Evolutionary conservation across 1,139 yeast species (phyloP), one percentile per base, ranked within the genome.

Genomic region (Yamadazyma atlantica): DNA sequence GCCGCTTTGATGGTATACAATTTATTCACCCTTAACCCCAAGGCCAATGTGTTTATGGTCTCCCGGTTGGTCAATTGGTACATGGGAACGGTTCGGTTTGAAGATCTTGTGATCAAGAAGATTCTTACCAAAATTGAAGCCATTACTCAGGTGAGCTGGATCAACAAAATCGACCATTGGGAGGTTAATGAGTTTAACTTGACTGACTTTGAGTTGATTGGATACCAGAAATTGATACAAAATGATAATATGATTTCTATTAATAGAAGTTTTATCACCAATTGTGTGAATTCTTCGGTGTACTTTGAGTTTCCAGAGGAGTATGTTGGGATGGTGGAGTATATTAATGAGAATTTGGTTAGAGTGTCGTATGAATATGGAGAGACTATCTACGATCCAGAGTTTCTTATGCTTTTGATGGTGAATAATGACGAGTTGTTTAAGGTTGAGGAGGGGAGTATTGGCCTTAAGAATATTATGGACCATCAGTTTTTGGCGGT

Each of bases 381-480:
- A n/a, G 18, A 54, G 4, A 58, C 66, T 0, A 46, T 61, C 2
- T 85, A 85, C 51, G 90, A 85, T 53, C 70, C 79, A 17, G 78
- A 81, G 46, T 82, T 85, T 46, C 51, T 85, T 21, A 51, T 81
- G 48, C 62, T 84, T 45, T 54, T 80, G 44, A 59, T 80, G 11
- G 55, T 82, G 29, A 82, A 80, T 53, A 82, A 80, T 49, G 80
- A 76, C 4, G 89, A 84, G 42, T 62, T 84, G 31, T 72, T 83
- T 40, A 58, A 60, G 17, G 46, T 61, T 23, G 56, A 55, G 3
- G 49, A 39, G 2, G 53, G 49, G 32, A 43, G 51, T 3, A 66
- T 82, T 36, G 80, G 85, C 44, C 58, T 85, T 35, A 75, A 74
- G 48, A 74, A 72, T 36, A 60, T 87, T 27, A 66, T 83, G 2